phyloP scores from a whole-genome alignment of 1,284 basidiomycete genomes.

The Pseudozyma sp. region DNA sequence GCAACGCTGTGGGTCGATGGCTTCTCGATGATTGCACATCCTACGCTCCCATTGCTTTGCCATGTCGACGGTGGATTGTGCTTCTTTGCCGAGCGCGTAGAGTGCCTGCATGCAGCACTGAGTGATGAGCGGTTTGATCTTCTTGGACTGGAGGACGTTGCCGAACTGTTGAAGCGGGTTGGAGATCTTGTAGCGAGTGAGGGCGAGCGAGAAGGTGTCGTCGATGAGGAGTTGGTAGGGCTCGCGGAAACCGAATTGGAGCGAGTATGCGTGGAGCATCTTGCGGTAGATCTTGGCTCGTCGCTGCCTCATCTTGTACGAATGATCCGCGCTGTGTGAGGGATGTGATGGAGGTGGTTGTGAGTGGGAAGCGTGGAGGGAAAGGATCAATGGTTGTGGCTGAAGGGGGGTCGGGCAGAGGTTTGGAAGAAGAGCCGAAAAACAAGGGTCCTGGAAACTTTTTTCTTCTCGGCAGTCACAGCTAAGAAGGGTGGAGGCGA shows the following conservation, averaged over 20 bases:
- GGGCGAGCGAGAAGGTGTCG: conserved; percentile 56
- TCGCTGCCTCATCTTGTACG: conserved; percentile 64
- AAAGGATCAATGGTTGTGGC: no score
- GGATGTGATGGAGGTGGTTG: background rate
- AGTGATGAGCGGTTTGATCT: conserved; percentile 66
- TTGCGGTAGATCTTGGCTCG: conserved; percentile 65
- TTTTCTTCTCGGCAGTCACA: no score
- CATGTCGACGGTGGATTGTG: conserved; percentile 75
- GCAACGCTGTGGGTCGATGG: conserved; percentile 84
- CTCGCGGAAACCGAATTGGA: conserved; percentile 65
- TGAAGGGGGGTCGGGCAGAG: no score
- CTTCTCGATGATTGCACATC: conserved; percentile 91
- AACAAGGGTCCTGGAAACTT: conserved; percentile 5
- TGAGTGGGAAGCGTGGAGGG: background rate
- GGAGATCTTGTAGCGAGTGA: conserved; percentile 53
- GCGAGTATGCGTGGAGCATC: conserved; percentile 60
- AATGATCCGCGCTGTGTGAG: background rate
- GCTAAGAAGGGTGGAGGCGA: background rate
- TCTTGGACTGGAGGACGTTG: conserved; percentile 52
- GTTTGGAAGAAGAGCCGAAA: background rate
- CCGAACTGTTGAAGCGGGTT: conserved; percentile 49
- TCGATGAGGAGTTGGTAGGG: conserved; percentile 66
- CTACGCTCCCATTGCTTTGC: conserved; percentile 92
- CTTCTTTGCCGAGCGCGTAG: conserved; percentile 52
- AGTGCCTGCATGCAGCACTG: conserved; percentile 67